Base-by-base conservation (phyloP, 192 early-diverging fungal genomes). In the Mortierella antarctica region DNA sequence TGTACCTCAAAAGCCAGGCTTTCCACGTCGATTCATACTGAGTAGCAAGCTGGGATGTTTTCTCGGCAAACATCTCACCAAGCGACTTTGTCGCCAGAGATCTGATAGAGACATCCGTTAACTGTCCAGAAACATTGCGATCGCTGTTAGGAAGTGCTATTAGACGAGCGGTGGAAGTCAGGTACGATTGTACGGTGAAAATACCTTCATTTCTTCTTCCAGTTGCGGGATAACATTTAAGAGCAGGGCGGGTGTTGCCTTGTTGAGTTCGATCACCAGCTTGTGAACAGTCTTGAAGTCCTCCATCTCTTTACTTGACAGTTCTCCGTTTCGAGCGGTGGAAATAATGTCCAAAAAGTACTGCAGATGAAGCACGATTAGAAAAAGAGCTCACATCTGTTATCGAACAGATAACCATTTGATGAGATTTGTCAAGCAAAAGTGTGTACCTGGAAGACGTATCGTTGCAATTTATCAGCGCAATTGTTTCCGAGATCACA, bases 161-260 rank as follows among this genome's bases (percentile, higher is more conserved):
- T 17, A 15, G 50, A 17, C 17, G 13, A 51, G 17, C 17, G 31
- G 31, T 31, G 31, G 31, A 31, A 31, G 31, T 31, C 31, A 31
- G 31, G 31, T 31, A 31, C 31, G 31, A 31, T 31, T 31, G 1
- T 3, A 31, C 17, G 15, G 48, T 64, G 20, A 44, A 72, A 48
- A 20, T 54, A 93, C 91, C 71, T 89, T 88, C 65, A 97, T 74
- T 82, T 99, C 97, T 55, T 97, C 96, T 67, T 98, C 96, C 20
- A 99, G 86, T 74, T 94, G 93, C 21, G 98, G 98, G 44, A 99
- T 91, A 0, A 99, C 96, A 57, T 93, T 96, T 45, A 95, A 83
- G 53, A 99, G 82, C 31, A 97, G 86, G 21, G 86, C 88, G 0
- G 95, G 95, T 4, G 92, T 88, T 7, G 87, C 76, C 51, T 85